Base-by-base conservation (phyloP, 306 rosid genomes). In the Sophora flavescens region DNA sequence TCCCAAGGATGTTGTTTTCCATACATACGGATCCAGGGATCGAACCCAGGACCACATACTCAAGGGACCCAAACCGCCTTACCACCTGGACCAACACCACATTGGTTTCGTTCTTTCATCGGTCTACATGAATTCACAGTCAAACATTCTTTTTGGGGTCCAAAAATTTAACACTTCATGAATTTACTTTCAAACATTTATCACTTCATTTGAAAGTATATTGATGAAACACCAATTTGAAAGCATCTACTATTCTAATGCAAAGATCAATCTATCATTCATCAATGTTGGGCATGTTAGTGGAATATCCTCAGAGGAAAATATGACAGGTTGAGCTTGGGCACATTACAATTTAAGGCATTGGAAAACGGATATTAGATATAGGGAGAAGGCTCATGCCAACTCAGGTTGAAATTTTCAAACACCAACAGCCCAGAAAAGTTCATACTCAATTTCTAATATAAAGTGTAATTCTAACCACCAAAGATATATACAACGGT, bases 401-500 rank as follows among this genome's bases (percentile, higher is more conserved):
- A 47, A 62, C 50, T 47, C 62, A 61, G 33, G 44, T 44, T n/a
- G 41, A 16, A 39, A 75, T 63, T 63, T 75, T 63, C 41, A 14
- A 6, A 28, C 50, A 18, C 42, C 42, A 10, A 60, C 59, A 35
- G 17, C 8, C 9, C 33, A 60, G 22, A 61, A 30, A 59, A 61
- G 30, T 36, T 36, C 60, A 60, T 61, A 12, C 52, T 11, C 48
- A 61, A 32, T 7, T 16, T 33, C 51, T 36, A 35, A 45, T 6
- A 13, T 56, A 56, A 51, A 22, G 54, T 57, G 67, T 8, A 57
- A 72, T 22, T 57, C 44, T 26, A 56, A 26, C 42, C 5, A 72
- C 10, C 28, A 8, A 4, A 52, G 10, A 33, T 3, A 70, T 8
- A 9, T 3, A 35, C 16, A 61, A 33, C 22, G 10, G 10, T 64